Percentiles rank a stretch among this genome's conserved stretches.
Conservation (phyloP, 345 rosid genomes). For the Arabis hirsuta region DNA sequence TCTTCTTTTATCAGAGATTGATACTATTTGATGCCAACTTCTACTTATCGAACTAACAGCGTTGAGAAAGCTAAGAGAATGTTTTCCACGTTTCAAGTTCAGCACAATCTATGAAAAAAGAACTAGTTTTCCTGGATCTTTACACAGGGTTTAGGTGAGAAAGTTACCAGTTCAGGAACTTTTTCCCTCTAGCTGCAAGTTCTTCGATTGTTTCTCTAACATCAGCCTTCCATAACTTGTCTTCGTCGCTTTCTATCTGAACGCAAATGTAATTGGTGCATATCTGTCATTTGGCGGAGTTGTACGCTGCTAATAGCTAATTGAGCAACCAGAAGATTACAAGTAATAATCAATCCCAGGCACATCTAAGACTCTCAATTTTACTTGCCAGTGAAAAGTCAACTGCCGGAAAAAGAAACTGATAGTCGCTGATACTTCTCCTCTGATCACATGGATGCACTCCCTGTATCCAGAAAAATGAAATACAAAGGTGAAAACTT, state of each 20-base stretch:
- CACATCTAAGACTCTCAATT: slow-evolving; percentile 42
- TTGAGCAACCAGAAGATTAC: slow-evolving; percentile 42
- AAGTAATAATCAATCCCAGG: slow-evolving; percentile 41
- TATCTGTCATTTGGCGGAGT: neutral
- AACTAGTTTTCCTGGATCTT: neutral
- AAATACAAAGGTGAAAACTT: slow-evolving; percentile 9
- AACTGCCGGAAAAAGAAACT: slow-evolving; percentile 86
- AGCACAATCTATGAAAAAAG: neutral
- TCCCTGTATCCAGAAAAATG: slow-evolving; percentile 61
- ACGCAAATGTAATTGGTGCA: slow-evolving; percentile 22
- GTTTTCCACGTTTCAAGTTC: slow-evolving; percentile 11
- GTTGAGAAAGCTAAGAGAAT: neutral
- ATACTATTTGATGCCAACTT: slow-evolving; percentile 6
- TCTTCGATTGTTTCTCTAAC: slow-evolving; percentile 85
- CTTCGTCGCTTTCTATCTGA: slow-evolving; percentile 86
- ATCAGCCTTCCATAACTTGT: slow-evolving; percentile 75
- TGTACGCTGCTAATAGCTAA: slow-evolving; percentile 18
- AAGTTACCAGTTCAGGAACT: slow-evolving; percentile 78
- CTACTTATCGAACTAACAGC: neutral
- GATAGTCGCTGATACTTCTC: slow-evolving; percentile 74
- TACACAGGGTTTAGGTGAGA: neutral
- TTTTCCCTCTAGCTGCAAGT: slow-evolving; percentile 73
- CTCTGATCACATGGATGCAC: slow-evolving; percentile 90
- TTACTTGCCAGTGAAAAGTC: slow-evolving; percentile 92
- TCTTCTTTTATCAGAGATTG: neutral